Evolutionary conservation across 805 yeast genomes (phyloP), one percentile per base, ranked within the genome.

Genomic region (Maudiozyma turicensis): DNA sequence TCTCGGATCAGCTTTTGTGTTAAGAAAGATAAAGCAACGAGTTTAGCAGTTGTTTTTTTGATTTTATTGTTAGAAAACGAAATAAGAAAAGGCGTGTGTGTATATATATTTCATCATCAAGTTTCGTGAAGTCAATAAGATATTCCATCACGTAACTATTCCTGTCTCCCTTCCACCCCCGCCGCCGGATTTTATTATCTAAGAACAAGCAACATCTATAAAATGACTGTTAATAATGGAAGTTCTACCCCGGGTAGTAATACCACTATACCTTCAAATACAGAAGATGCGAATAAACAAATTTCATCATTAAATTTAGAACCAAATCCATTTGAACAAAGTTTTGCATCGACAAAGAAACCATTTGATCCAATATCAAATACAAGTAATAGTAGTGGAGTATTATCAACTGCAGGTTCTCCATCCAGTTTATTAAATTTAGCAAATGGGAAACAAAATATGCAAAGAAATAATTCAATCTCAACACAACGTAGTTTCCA

Each of bases 281-380:
- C 38, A 13, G 14, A 31, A 6, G 33, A 31, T 32, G 20, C 7
- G 3, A 38, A 11, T 4, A 33, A 45, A 15, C 38, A 47, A 9
- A 46, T 46, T 1, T 62, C 68, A 1, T 56, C 86, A 40, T 78
- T 87, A 58, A 91, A 84, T 52, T 71, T 89, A 50, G 99, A 93
- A 65, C 96, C 93, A 8, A 91, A 91, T 60, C 97, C 97, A 5
- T 91, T 91, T 63, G 99, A 91, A 66, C 86, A 84, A 65, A 86
- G 95, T 46, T 91, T 91, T 70, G 96, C 93, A n/a, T 69, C 80
- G 2, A 81, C 61, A 3, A 55, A 61, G 47, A 57, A 56, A 35
- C 38, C 38, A 35, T 35, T 35, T n/a, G 38, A 35, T 35, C 14
- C 14, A 35, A 14, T 15, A n/a, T n/a, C 14, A n/a, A n/a, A 15